These are phyloP conservation scores for Podaxis sp. DNA, from an alignment of 768 basidiomycete species.

Conservation along the genomic window DNA sequence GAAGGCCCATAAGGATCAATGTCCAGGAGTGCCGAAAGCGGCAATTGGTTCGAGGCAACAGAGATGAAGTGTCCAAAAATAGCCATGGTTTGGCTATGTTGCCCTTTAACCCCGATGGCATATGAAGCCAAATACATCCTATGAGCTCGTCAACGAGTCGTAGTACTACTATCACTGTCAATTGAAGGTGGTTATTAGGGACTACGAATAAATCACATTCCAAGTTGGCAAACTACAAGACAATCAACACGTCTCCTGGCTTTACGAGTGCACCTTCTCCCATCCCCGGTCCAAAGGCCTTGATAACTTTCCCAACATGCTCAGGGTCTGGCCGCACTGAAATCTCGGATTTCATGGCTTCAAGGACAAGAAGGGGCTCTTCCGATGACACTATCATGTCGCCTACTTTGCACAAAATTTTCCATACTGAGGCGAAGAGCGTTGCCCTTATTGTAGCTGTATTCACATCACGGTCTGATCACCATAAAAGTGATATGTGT, in stretches of 20 bases:
- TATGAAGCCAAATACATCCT: neutral
- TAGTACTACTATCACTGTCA: neutral
- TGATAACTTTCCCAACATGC: conserved; percentile 43
- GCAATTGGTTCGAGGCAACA: neutral
- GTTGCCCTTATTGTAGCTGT: conserved; percentile 29
- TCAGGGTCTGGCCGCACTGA: conserved; percentile 44
- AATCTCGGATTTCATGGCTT: conserved; percentile 71
- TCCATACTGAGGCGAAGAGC: conserved; percentile 50
- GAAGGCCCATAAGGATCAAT: neutral
- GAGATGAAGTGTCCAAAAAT: neutral
- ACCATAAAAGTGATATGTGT: neutral
- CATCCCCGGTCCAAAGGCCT: conserved; percentile 38
- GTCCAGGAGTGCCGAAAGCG: neutral
- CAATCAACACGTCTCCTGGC: conserved; percentile 45
- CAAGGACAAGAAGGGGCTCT: conserved; percentile 48
- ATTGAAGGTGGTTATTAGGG: neutral
- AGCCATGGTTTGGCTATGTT: neutral
- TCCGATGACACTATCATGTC: conserved; percentile 41
- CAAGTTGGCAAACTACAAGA: conserved; percentile 22
- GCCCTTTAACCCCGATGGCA: neutral
- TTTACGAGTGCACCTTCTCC: conserved; percentile 44
- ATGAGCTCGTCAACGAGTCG: neutral
- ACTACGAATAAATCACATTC: neutral
- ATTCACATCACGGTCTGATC: conserved; percentile 7
- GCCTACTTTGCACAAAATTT: conserved; percentile 44